Percentiles rank a stretch among this genome's conserved stretches.
Conservation (phyloP, 2,329 filamentous ascomycete genomes). For the Pyrenochaeta sp. region DNA sequence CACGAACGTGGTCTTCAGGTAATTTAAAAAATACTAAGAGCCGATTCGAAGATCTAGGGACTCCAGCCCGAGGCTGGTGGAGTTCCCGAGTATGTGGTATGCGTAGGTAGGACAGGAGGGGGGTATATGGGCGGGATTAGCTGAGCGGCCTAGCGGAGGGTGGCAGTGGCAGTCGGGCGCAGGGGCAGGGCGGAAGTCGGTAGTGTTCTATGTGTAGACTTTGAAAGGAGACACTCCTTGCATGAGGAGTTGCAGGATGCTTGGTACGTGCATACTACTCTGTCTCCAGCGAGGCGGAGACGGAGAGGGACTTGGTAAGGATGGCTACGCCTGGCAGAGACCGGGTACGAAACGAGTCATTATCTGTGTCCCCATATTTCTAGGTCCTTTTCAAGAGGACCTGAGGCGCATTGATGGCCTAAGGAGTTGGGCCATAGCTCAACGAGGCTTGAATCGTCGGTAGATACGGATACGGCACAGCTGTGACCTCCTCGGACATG, state of each 20-base stretch:
- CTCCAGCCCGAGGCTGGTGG: slow-evolving; percentile 16
- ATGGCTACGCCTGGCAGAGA: slow-evolving; percentile 31
- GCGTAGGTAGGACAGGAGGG: slow-evolving; percentile 28
- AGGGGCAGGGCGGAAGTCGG: slow-evolving; percentile 29
- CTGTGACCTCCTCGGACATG: slow-evolving; percentile 27
- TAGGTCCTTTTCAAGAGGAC: slow-evolving; percentile 26
- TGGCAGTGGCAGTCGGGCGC: slow-evolving; percentile 27
- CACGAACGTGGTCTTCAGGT: slow-evolving; percentile 36
- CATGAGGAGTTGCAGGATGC: slow-evolving; percentile 17
- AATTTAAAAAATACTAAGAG: slow-evolving; percentile 34
- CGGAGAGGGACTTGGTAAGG: slow-evolving; percentile 11
- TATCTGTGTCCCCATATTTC: slow-evolving; percentile 22
- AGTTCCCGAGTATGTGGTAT: slow-evolving; percentile 32
- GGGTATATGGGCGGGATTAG: slow-evolving; percentile 36
- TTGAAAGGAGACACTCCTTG: slow-evolving; percentile 30
- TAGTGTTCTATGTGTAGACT: slow-evolving; percentile 29
- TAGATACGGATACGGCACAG: slow-evolving; percentile 33
- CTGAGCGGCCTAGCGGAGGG: slow-evolving; percentile 28
- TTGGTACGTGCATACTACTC: slow-evolving; percentile 19
- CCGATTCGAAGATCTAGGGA: slow-evolving; percentile 23
- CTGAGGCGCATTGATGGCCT: slow-evolving; percentile 30
- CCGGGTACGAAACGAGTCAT: slow-evolving; percentile 28
- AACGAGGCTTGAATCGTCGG: slow-evolving; percentile 32
- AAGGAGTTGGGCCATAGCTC: slow-evolving; percentile 29
- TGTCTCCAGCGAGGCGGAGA: slow-evolving; percentile 27